Percentiles rank a stretch among this genome's conserved stretches.
Evolutionary conservation across 2,329 filamentous ascomycete species (phyloP).

Genomic region (Trichocomaceae sp.): DNA sequence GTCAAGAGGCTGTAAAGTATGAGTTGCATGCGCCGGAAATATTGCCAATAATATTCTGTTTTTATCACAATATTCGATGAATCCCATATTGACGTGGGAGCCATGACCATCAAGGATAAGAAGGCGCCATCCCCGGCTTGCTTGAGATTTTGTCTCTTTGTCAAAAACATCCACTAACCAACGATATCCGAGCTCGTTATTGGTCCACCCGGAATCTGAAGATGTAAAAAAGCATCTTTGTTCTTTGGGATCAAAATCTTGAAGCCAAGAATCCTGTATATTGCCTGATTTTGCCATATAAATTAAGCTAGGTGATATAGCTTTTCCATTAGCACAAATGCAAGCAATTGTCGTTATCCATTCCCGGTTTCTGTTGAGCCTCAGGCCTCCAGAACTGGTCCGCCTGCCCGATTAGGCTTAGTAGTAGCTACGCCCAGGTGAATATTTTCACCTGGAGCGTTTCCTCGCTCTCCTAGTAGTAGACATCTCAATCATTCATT

Average conservation of each 20-base stretch:
- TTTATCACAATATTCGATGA: not conserved
- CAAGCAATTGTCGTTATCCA: constrained; percentile 17
- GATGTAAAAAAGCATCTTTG: constrained; percentile 1
- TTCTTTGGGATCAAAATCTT: constrained; percentile 13
- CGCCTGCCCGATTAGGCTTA: too few species aligned
- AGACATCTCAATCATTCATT: too few species aligned
- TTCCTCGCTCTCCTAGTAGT: too few species aligned
- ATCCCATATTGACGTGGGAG: not conserved
- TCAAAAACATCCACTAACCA: not conserved
- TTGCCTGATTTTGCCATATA: constrained; percentile 16
- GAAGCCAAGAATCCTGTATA: constrained; percentile 16
- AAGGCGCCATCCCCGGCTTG: not conserved
- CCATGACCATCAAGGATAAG: not conserved
- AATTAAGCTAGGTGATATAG: constrained; percentile 16
- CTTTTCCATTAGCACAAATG: constrained; percentile 12
- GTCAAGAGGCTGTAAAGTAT: constrained; percentile 9
- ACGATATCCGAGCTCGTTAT: not conserved
- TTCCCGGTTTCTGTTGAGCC: constrained; percentile 18
- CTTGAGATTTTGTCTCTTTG: not conserved
- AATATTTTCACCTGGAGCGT: too few species aligned
- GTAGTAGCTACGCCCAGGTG: too few species aligned
- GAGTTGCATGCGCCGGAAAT: not conserved
- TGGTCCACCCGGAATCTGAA: not conserved
- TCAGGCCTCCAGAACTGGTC: too few species aligned
- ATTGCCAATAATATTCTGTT: not conserved